Evolutionary conservation across 2,329 filamentous ascomycete genomes (phyloP).

Genomic region (Passalora sequoiae): DNA sequence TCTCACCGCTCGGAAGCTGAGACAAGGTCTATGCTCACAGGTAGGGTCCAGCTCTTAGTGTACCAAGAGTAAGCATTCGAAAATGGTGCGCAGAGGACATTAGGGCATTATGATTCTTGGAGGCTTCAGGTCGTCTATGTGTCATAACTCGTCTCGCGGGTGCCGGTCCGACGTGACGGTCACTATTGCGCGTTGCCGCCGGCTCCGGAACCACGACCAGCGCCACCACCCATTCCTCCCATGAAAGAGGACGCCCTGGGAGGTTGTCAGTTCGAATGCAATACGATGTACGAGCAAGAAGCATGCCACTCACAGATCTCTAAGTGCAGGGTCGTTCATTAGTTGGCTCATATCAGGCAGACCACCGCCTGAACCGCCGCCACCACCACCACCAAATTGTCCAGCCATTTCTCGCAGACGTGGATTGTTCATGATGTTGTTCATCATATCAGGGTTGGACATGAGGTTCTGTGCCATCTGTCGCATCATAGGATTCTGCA

Average conservation of each 20-base stretch:
- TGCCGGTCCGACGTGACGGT: background rate
- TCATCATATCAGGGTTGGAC: constrained; percentile 86
- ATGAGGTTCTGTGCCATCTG: constrained; percentile 96
- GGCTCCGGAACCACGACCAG: constrained; percentile 17
- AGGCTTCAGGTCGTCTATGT: constrained; percentile 4
- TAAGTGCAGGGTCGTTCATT: constrained; percentile 89
- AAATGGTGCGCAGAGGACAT: too few relatives aligned
- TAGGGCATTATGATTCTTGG: too few relatives aligned
- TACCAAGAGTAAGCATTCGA: too few relatives aligned
- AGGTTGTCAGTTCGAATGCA: constrained; percentile 15
- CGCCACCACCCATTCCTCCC: constrained; percentile 50
- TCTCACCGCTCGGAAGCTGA: too few relatives aligned
- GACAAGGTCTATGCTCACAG: too few relatives aligned
- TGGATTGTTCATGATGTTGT: constrained; percentile 91
- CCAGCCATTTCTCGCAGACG: constrained; percentile 81
- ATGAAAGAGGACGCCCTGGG: constrained; percentile 56
- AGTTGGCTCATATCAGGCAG: constrained; percentile 81
- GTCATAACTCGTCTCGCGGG: background rate
- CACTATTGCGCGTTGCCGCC: constrained; percentile 13
- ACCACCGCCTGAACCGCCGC: constrained; percentile 57
- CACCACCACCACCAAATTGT: constrained; percentile 57
- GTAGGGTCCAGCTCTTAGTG: too few relatives aligned
- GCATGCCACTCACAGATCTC: constrained; percentile 71
- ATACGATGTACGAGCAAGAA: background rate
- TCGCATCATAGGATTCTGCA: constrained; percentile 98